Evolutionary conservation across 139 green algal species (phyloP).

Genomic region (Zygnema circumcarinatum): DNA sequence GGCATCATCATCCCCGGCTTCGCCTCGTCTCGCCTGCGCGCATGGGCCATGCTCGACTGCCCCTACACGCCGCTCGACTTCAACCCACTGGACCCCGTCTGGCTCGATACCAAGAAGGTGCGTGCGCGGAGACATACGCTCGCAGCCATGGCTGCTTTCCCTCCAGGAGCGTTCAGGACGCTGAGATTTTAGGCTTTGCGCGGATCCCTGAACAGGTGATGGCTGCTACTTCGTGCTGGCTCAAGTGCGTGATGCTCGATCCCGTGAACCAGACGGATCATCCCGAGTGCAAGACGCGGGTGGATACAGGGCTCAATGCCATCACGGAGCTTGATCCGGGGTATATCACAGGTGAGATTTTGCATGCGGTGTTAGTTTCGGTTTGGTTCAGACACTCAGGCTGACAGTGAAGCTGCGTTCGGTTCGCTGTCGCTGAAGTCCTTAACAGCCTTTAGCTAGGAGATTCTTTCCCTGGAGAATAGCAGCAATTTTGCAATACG

Average conservation of each 20-base stretch:
- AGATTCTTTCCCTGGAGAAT: no score
- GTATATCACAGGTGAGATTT: constrained; percentile 38
- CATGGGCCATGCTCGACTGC: constrained; percentile 14
- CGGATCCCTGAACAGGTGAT: no score
- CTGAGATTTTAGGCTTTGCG: not conserved
- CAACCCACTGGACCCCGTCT: constrained; percentile 26
- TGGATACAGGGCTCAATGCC: constrained; percentile 13
- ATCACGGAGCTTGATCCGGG: constrained; percentile 31
- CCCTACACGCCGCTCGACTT: constrained; percentile 16
- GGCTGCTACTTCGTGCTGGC: not conserved
- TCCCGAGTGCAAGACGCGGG: not conserved
- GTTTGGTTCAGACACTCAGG: no score
- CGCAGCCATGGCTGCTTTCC: not conserved
- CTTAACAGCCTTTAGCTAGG: no score
- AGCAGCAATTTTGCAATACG: no score
- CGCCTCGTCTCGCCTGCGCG: constrained; percentile 15
- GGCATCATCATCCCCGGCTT: constrained; percentile 14
- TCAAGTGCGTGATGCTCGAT: constrained; percentile 36
- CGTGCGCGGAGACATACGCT: not conserved
- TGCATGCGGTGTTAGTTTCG: no score
- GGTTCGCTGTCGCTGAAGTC: no score
- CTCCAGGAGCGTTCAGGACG: not conserved
- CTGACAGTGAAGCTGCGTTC: no score
- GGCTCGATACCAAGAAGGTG: constrained; percentile 26
- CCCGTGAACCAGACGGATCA: constrained; percentile 6